Conservation (phyloP, 1,139 yeast species). For the Yueomyces sp. region DNA sequence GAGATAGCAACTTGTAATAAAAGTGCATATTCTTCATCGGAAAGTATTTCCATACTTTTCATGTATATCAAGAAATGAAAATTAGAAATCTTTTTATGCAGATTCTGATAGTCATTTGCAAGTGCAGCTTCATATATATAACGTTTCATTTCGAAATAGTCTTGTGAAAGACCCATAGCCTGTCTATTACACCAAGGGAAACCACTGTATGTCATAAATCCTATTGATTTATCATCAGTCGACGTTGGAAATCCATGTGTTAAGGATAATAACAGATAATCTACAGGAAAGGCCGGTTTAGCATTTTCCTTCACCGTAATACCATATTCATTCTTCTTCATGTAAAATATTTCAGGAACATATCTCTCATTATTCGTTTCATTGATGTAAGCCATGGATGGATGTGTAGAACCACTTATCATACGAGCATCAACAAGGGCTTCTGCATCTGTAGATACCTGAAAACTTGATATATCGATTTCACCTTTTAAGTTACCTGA, state of each 20-base stretch:
- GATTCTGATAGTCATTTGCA: constrained; percentile 21
- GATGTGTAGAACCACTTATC: constrained; percentile 80
- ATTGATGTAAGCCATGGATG: constrained; percentile 74
- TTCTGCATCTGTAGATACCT: constrained; percentile 80
- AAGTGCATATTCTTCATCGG: constrained; percentile 36
- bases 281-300: constrained; percentile 93
- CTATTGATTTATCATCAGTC: constrained; percentile 34
- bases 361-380: constrained; percentile 59
- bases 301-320: constrained; percentile 80
- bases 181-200: constrained; percentile 76
- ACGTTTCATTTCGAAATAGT: constrained; percentile 35
- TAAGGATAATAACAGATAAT: constrained; percentile 73
- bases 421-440: constrained; percentile 79
- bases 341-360: constrained; percentile 89
- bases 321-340: constrained; percentile 78
- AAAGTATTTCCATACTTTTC: constrained; percentile 38
- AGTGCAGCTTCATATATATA: constrained; percentile 33
- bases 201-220: constrained; percentile 28
- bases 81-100: constrained; percentile 40
- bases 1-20: constrained; percentile 32
- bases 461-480: constrained; percentile 84
- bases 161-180: constrained; percentile 62
- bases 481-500: constrained; percentile 80
- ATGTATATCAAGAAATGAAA: constrained; percentile 66
- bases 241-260: constrained; percentile 82